Conservation (phyloP, 1,284 basidiomycete genomes). For the Apiotrichum mycotoxinovorans region DNA sequence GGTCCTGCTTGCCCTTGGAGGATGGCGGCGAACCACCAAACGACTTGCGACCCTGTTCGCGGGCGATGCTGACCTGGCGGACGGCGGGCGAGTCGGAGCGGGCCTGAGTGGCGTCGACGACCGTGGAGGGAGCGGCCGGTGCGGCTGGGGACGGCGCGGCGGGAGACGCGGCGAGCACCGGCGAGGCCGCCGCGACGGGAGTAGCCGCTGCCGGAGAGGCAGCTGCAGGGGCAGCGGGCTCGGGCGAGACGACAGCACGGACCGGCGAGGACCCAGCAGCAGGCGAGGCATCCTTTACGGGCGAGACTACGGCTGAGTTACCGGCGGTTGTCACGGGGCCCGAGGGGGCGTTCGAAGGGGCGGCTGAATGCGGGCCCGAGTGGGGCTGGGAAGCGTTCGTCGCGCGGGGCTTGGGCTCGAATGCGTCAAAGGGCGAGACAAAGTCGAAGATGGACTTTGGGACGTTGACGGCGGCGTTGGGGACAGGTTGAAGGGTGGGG, state of each 20-base stretch:
- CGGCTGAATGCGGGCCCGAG: not conserved
- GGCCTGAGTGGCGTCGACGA: not conserved
- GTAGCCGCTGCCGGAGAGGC: not conserved
- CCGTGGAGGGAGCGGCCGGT: not conserved
- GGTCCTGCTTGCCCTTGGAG: conserved; percentile 7
- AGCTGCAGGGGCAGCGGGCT: not conserved
- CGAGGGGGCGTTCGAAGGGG: not conserved
- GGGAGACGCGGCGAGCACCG: not conserved
- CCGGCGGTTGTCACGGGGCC: not conserved
- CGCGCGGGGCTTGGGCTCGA: conserved; percentile 23
- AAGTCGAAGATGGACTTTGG: conserved; percentile 41
- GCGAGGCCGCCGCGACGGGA: not conserved
- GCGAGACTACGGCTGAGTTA: not conserved
- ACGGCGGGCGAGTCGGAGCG: not conserved
- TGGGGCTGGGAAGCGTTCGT: not conserved
- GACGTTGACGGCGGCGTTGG: not conserved
- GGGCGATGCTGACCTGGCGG: not conserved
- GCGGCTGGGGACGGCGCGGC: not conserved
- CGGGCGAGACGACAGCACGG: not conserved
- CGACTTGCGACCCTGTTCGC: not conserved
- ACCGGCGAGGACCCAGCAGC: not conserved
- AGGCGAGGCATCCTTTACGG: not conserved
- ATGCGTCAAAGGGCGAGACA: conserved; percentile 45
- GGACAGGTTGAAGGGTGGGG: not conserved
- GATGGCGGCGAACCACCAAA: not conserved